These are phyloP conservation scores for Heliamphora exappendiculata DNA, from an alignment of 148 eudicot species.

Conservation along the genomic window DNA sequence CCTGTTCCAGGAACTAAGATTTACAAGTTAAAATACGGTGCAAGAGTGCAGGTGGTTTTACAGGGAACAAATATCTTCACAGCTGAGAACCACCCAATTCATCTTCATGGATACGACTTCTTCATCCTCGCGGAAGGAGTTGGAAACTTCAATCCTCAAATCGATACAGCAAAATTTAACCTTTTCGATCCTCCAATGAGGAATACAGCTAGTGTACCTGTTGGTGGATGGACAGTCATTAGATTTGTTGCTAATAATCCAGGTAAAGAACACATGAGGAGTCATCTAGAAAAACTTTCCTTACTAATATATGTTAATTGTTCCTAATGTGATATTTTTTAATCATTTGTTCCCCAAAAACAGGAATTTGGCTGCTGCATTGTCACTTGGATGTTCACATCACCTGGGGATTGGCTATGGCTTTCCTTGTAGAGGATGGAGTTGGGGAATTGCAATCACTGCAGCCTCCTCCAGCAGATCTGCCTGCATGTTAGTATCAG, in stretches of 20 bases:
- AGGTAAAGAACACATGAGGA: conserved; percentile 33
- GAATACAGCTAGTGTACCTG: conserved; percentile 78
- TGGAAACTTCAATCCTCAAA: conserved; percentile 65
- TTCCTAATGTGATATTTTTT: background rate
- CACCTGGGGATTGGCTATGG: conserved; percentile 78
- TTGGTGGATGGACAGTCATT: conserved; percentile 79
- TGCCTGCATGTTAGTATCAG: conserved; percentile 48
- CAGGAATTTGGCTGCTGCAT: conserved; percentile 75
- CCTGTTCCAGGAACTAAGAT: conserved; percentile 54
- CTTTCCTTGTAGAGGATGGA: conserved; percentile 67
- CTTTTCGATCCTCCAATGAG: conserved; percentile 89
- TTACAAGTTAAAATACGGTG: conserved; percentile 60
- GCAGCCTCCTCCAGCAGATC: conserved; percentile 54
- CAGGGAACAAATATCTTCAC: conserved; percentile 79
- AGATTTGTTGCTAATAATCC: conserved; percentile 95
- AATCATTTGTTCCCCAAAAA: background rate
- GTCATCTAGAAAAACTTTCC: background rate
- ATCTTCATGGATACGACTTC: conserved; percentile 92
- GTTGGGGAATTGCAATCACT: conserved; percentile 44
- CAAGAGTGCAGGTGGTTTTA: conserved; percentile 66
- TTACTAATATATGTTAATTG: background rate
- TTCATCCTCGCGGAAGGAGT: conserved; percentile 70
- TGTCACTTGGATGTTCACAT: conserved; percentile 82
- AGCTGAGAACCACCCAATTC: conserved; percentile 89
- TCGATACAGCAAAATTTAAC: conserved; percentile 57